Evolutionary conservation across 2,329 filamentous ascomycete species (phyloP).

Genomic region (Xylariaceae sp.): DNA sequence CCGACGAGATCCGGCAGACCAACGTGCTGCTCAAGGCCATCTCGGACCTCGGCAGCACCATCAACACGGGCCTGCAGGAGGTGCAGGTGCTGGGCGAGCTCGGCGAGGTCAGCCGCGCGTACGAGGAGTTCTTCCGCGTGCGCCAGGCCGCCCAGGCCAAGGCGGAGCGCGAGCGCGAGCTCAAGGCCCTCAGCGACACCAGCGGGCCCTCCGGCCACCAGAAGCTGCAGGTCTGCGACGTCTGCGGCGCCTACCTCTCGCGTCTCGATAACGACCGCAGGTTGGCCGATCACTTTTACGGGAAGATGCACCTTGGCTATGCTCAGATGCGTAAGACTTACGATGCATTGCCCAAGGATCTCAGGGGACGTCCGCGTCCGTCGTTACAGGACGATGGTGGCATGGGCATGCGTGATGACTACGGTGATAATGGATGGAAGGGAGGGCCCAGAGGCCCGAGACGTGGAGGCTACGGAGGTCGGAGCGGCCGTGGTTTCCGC

Average conservation of each 20-base stretch:
- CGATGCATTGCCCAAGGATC: conserved; percentile 82
- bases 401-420: conserved; percentile 52
- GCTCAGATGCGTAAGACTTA: conserved; percentile 96
- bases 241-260: conserved; percentile 92
- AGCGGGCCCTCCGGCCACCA: conserved; percentile 93
- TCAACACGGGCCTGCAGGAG: conserved; percentile 82
- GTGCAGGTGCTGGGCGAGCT: conserved; percentile 83
- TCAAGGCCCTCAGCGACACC: conserved; percentile 89
- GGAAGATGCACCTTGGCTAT: conserved; percentile 98
- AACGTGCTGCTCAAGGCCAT: conserved; percentile 88
- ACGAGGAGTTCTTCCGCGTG: conserved; percentile 87
- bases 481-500: conserved; percentile 45
- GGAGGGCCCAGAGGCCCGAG: conserved; percentile 54
- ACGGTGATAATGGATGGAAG: conserved; percentile 46
- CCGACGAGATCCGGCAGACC: conserved; percentile 95
- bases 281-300: conserved; percentile 96
- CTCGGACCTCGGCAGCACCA: conserved; percentile 74
- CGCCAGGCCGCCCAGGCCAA: conserved; percentile 80
- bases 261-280: conserved; percentile 92
- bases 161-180: conserved; percentile 80
- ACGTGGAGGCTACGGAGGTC: conserved; percentile 54
- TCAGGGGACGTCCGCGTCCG: conserved; percentile 70
- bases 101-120: conserved; percentile 76
- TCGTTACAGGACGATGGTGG: conserved; percentile 46
- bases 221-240: conserved; percentile 97